Evolutionary conservation across 768 basidiomycete genomes (phyloP).

Genomic region (Kwoniella dendrophila): DNA sequence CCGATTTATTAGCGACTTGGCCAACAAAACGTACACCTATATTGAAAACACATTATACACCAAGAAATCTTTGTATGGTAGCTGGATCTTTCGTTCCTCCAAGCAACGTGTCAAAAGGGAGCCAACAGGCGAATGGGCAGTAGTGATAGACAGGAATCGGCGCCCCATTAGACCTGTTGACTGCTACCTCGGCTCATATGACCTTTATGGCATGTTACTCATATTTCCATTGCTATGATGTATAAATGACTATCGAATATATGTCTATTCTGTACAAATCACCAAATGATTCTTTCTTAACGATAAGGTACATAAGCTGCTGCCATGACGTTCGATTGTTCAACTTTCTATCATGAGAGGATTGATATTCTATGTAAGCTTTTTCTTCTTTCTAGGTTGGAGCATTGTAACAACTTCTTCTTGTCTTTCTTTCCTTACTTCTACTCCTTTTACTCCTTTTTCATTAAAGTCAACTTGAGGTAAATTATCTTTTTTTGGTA

Average conservation of each 20-base stretch:
- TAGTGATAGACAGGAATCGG: too few species aligned
- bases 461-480: neutral
- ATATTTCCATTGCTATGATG: too few species aligned
- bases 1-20: conserved; percentile 84
- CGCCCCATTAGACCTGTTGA: too few species aligned
- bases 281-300: too few species aligned
- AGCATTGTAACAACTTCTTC: conserved; percentile 44
- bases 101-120: conserved; percentile 23
- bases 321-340: too few species aligned
- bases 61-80: conserved; percentile 88
- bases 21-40: conserved; percentile 96
- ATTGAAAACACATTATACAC: conserved; percentile 87
- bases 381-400: conserved; percentile 53
- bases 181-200: too few species aligned
- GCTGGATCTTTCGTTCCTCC: conserved; percentile 63
- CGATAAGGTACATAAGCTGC: too few species aligned
- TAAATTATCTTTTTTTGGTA: conserved; percentile 25
- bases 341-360: too few species aligned
- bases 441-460: neutral
- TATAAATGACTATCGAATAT: too few species aligned
- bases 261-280: too few species aligned
- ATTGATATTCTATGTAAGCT: conserved; percentile 4
- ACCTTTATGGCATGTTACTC: too few species aligned
- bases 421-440: conserved; percentile 25
- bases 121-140: neutral